Evolutionary conservation across 1,284 basidiomycete genomes (phyloP), one percentile per base, ranked within the genome.

Genomic region (Leccinum subrobustum): DNA sequence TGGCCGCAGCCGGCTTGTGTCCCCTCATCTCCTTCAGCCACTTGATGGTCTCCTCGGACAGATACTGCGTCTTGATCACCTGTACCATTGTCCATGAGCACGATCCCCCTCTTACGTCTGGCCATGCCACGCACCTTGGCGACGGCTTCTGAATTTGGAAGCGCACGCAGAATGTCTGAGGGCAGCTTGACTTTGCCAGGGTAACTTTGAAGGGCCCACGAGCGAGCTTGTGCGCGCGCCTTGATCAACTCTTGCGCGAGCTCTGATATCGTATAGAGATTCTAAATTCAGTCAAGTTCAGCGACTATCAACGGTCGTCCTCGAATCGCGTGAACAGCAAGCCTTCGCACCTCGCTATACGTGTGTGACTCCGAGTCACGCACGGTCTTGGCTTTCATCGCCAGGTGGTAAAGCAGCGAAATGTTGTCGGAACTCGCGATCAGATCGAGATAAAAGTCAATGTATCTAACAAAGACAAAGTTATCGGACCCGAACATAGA

Each of bases 241-340:
- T 89, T 91, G 73, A 98, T 91, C 37, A 97, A 78, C 64, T 93
- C 85, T 75, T 97, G 92, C 0, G 95, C 88, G 4, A 99, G 79
- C 70, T 99, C 97, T 64, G 89, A 88, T 54, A 94, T 79, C n/a
- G 88, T 83, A 71, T 97, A 98, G 31, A 99, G 79, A 69, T 93
- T 92, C 93, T 97, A 69, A 4, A 70, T 92, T 90, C 91, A 95
- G 11, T 44, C 42, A 44, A 8, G 42, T 44, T 11, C 42, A 39
- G 4, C 20, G 31, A 51, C 20, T 20, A 56, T 54, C 31, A 57
- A 60, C 12, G 39, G 29, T 37, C 14, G 6, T 7, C 42, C 31
- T 7, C 11, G 33, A 20, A 54, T 18, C 58, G 16, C 27, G 20
- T 12, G 9, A 53, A 23, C 27, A 48, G 18, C 18, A 44, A 18